Evolutionary conservation across 768 basidiomycete species (phyloP).

Genomic region (Suillus lakei): DNA sequence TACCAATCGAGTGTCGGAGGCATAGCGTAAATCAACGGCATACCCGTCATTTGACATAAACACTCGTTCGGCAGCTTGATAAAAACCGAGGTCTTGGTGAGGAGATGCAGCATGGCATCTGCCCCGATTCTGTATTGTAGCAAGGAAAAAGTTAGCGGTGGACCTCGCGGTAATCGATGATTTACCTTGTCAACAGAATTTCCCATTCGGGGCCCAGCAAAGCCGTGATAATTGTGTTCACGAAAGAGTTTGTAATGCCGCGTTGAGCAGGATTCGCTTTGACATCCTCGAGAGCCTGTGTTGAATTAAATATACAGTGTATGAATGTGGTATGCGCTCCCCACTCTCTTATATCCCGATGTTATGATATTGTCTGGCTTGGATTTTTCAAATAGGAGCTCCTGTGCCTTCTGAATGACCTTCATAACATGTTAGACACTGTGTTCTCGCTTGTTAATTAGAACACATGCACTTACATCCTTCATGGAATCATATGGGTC

Average conservation of each 20-base stretch:
- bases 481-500: conserved; percentile 55
- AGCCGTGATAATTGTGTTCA: conserved; percentile 77
- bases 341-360: conserved; percentile 64
- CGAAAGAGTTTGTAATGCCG: conserved; percentile 60
- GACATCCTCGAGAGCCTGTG: conserved; percentile 34
- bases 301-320: not conserved
- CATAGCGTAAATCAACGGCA: conserved; percentile 57
- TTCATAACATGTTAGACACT: conserved; percentile 26
- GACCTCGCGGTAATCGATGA: not conserved
- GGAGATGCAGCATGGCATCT: conserved; percentile 76
- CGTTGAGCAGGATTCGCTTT: conserved; percentile 44
- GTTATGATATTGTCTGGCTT: conserved; percentile 64
- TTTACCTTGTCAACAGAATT: conserved; percentile 61
- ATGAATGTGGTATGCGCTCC: conserved; percentile 19
- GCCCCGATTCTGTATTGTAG: conserved; percentile 76
- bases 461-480: conserved; percentile 45
- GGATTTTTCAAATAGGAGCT: conserved; percentile 50
- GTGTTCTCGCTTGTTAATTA: not conserved
- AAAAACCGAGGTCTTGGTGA: conserved; percentile 82
- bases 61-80: conserved; percentile 82
- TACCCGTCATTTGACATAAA: conserved; percentile 82
- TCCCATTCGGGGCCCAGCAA: conserved; percentile 73
- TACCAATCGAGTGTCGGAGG: conserved; percentile 25
- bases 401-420: conserved; percentile 68
- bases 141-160: conserved; percentile 1